Evolutionary conservation across 73 alveolate species (phyloP).

Genomic region (Paramecium octaurelia): DNA sequence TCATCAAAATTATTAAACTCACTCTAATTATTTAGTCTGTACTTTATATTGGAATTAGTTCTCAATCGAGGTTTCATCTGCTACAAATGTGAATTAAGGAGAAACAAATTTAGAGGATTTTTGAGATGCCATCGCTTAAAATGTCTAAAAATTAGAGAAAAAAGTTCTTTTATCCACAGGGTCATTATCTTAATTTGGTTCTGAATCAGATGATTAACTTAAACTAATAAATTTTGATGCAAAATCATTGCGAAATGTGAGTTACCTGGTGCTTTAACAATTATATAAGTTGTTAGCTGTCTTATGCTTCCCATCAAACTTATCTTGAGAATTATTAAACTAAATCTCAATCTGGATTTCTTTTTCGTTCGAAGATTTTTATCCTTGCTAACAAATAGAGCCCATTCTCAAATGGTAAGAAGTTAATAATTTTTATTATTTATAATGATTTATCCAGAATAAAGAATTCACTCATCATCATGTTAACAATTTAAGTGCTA

Average conservation of each 20-base stretch:
- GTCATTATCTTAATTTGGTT: background rate
- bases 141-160: background rate
- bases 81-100: background rate
- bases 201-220: background rate
- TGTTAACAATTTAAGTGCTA: background rate
- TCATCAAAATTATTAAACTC: background rate
- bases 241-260: background rate
- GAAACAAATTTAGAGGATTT: background rate
- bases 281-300: background rate
- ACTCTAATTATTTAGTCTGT: background rate
- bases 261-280: background rate
- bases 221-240: background rate
- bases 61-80: background rate
- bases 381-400: background rate
- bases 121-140: background rate
- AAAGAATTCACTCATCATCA: background rate
- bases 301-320: background rate
- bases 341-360: background rate
- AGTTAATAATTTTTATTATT: background rate
- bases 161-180: background rate
- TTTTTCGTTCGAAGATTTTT: background rate
- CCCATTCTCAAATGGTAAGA: background rate
- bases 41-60: background rate
- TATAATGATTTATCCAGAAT: background rate
- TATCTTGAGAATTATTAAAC: background rate